A percentile compares a stretch with the other conserved stretches of the same genome.
phyloP scores from a whole-genome alignment of 768 basidiomycete species.

The Boletus bicolor region DNA sequence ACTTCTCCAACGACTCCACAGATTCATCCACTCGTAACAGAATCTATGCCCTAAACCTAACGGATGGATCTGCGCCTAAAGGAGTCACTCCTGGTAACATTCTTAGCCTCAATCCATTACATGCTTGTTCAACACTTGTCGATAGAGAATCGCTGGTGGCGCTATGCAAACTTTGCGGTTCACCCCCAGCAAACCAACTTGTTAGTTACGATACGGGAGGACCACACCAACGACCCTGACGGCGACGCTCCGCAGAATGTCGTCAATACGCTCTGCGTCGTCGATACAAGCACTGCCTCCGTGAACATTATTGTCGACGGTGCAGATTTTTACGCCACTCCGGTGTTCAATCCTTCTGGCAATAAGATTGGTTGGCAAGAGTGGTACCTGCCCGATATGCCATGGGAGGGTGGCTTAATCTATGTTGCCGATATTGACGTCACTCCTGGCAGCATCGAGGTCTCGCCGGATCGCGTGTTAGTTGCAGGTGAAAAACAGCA shows the following conservation, averaged over 20 bases:
- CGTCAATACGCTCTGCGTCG: constrained; percentile 50
- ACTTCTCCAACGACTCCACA: constrained; percentile 53
- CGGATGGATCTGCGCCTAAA: constrained; percentile 3
- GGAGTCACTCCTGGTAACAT: constrained; percentile 53
- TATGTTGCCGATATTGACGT: constrained; percentile 42
- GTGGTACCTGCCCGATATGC: constrained; percentile 66
- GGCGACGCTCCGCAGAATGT: constrained; percentile 34
- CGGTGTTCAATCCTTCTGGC: constrained; percentile 56
- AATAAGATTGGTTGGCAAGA: constrained; percentile 53
- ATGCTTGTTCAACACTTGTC: constrained; percentile 4
- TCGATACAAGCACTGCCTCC: constrained; percentile 42
- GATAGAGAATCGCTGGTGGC: constrained; percentile 28
- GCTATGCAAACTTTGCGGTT: constrained; percentile 49
- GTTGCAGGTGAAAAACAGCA: constrained; percentile 48
- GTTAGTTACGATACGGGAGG: constrained; percentile 60
- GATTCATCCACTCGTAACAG: constrained; percentile 25
- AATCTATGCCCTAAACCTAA: constrained; percentile 41
- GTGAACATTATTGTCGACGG: constrained; percentile 44
- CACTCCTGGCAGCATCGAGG: constrained; percentile 11
- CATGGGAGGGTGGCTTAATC: constrained; percentile 60
- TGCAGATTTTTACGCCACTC: constrained; percentile 64
- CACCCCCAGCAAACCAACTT: constrained; percentile 50
- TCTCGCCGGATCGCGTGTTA: constrained; percentile 30
- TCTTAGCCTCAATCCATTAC: neutral
- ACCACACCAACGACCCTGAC: constrained; percentile 45